These are phyloP conservation scores for Dictyostelium brefeldianum DNA, from an alignment of 78 protist genomes.

Conservation along the genomic window DNA sequence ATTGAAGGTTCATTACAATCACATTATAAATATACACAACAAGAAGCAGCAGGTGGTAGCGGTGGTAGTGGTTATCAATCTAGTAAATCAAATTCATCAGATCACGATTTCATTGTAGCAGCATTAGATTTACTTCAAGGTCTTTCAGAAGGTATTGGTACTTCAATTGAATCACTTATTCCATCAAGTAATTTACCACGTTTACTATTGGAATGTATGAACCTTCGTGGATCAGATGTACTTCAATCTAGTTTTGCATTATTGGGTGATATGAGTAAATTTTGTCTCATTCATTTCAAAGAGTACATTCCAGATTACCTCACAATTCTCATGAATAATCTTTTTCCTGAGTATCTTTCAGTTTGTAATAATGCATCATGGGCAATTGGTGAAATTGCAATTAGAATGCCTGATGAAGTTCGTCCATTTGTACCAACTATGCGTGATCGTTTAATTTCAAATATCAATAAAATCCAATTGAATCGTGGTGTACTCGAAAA, in stretches of 20 bases:
- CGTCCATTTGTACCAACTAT: constrained; percentile 47
- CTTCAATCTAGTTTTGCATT: constrained; percentile 91
- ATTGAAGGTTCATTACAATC: constrained; percentile 39
- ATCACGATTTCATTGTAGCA: constrained; percentile 85
- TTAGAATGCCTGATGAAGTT: constrained; percentile 63
- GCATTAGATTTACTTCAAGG: constrained; percentile 91
- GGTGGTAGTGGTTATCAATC: no score
- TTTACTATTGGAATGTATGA: constrained; percentile 80
- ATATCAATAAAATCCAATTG: constrained; percentile 44
- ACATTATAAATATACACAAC: background rate
- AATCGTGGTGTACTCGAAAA: constrained; percentile 74
- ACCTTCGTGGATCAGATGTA: constrained; percentile 63
- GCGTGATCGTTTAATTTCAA: constrained; percentile 56
- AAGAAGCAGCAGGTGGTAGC: background rate
- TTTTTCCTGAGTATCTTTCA: constrained; percentile 55
- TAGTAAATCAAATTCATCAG: background rate
- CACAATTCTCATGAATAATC: constrained; percentile 44
- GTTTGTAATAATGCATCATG: constrained; percentile 95
- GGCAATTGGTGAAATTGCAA: constrained; percentile 92
- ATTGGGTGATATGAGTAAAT: constrained; percentile 89
- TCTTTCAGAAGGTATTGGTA: constrained; percentile 87
- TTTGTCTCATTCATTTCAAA: constrained; percentile 48
- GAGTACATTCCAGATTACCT: constrained; percentile 49
- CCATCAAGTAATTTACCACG: constrained; percentile 43
- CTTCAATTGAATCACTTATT: constrained; percentile 81